Conservation (phyloP, 805 yeast genomes). For the Ogataea pilisensis region DNA sequence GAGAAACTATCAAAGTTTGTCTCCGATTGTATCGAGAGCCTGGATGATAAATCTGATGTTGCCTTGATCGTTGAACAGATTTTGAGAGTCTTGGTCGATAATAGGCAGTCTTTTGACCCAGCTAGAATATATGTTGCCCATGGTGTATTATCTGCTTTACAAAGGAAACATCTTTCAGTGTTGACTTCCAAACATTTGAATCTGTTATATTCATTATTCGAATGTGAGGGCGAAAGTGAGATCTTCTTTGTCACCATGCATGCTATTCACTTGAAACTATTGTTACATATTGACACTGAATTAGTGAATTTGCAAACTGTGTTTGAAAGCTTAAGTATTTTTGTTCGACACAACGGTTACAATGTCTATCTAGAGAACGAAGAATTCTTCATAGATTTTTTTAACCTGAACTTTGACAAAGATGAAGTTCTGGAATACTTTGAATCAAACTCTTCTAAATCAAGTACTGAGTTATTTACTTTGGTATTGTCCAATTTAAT, state of each 20-base stretch:
- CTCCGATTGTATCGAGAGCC: constrained; percentile 31
- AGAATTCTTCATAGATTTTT: constrained; percentile 38
- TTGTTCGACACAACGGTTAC: constrained; percentile 34
- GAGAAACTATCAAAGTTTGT: constrained; percentile 45
- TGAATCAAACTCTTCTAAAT: constrained; percentile 1
- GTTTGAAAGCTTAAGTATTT: constrained; percentile 36
- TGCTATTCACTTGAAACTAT: constrained; percentile 43
- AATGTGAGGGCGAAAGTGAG: constrained; percentile 32
- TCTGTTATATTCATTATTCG: constrained; percentile 33
- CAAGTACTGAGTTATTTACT: constrained; percentile 17
- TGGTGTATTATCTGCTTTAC: constrained; percentile 56
- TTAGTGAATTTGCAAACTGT: constrained; percentile 25
- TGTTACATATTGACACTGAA: constrained; percentile 36
- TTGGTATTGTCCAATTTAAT: constrained; percentile 13
- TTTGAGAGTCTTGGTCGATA: constrained; percentile 43
- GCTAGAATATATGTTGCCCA: constrained; percentile 56
- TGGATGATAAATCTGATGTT: constrained; percentile 17
- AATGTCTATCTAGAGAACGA: constrained; percentile 31
- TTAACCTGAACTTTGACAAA: constrained; percentile 15
- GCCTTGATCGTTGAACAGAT: constrained; percentile 25
- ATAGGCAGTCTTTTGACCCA: constrained; percentile 60
- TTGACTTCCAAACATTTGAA: constrained; percentile 28
- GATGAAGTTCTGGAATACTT: constrained; percentile 13
- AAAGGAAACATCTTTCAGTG: constrained; percentile 6
- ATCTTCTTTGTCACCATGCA: constrained; percentile 49